phyloP scores from a whole-genome alignment of 208 protist genomes.

The Crithidia brevicula region DNA sequence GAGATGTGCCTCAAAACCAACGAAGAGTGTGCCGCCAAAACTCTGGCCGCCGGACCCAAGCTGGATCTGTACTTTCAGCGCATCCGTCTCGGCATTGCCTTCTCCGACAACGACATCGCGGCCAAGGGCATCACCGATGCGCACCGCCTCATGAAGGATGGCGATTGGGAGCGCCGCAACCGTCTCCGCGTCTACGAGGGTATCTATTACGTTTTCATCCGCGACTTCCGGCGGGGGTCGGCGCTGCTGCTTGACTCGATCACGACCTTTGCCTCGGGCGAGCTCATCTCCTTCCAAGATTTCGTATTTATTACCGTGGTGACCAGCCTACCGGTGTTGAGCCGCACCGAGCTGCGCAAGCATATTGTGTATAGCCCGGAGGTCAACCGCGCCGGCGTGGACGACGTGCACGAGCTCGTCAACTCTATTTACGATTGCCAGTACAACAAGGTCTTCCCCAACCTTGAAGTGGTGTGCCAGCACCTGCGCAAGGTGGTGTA shows the following conservation, averaged over 20 bases:
- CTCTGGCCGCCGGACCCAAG: constrained; percentile 92
- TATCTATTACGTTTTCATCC: constrained; percentile 94
- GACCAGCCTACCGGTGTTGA: constrained; percentile 86
- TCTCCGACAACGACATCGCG: constrained; percentile 93
- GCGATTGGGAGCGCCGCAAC: constrained; percentile 99
- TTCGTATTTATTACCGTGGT: constrained; percentile 97
- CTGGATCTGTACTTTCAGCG: constrained; percentile 97
- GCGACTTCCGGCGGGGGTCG: constrained; percentile 95
- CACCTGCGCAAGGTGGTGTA: constrained; percentile 92
- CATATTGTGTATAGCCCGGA: constrained; percentile 90
- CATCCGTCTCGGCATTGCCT: constrained; percentile 97
- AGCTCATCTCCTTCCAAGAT: constrained; percentile 94
- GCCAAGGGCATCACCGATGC: constrained; percentile 92
- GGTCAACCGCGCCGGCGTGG: constrained; percentile 92
- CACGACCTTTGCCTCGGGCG: constrained; percentile 97
- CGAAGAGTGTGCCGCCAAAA: constrained; percentile 94
- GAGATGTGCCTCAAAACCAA: constrained; percentile 92
- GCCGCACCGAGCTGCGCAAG: constrained; percentile 89
- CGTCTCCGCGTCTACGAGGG: constrained; percentile 99
- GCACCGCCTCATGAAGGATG: constrained; percentile 95
- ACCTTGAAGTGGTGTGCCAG: constrained; percentile 93
- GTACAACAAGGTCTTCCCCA: constrained; percentile 94
- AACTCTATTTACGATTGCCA: constrained; percentile 96
- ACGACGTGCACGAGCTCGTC: constrained; percentile 89
- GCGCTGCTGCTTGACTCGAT: constrained; percentile 96